phyloP scores from a whole-genome alignment of 441 rosid genomes.

The Euphorbia corollata region DNA sequence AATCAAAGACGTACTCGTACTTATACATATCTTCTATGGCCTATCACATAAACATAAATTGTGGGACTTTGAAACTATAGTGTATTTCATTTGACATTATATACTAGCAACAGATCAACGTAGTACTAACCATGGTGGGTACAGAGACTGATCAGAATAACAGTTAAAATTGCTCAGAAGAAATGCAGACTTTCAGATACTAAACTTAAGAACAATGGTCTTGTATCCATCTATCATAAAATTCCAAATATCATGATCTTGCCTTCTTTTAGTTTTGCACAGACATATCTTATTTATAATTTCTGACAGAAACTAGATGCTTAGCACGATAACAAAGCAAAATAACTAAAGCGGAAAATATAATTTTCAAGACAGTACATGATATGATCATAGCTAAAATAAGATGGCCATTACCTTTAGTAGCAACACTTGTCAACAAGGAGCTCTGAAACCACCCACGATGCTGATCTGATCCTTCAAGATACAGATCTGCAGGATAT shows the following conservation, averaged over 20 bases:
- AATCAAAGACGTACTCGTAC: background rate
- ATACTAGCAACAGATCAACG: background rate
- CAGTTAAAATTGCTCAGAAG: background rate
- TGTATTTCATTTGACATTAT: background rate
- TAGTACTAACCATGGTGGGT: background rate
- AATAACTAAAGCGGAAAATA: background rate
- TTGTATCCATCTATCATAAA: background rate
- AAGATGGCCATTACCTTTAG: conserved; percentile 48
- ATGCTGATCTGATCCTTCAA: conserved; percentile 99
- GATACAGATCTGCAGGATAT: conserved; percentile 86
- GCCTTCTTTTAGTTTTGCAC: background rate
- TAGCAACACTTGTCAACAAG: conserved; percentile 78
- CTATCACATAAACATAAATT: background rate
- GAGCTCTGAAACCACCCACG: conserved; percentile 99
- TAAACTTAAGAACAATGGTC: background rate
- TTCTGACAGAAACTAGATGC: background rate
- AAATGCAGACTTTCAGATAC: background rate
- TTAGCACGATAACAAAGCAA: background rate
- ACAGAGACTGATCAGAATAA: background rate
- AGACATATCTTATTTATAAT: background rate
- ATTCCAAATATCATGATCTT: background rate
- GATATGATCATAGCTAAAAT: conserved; percentile 7
- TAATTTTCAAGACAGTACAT: background rate
- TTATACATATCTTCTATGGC: background rate
- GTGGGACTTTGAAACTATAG: background rate